Evolutionary conservation across 2,329 filamentous ascomycete species (phyloP).

Genomic region (Aspergillus sp.): DNA sequence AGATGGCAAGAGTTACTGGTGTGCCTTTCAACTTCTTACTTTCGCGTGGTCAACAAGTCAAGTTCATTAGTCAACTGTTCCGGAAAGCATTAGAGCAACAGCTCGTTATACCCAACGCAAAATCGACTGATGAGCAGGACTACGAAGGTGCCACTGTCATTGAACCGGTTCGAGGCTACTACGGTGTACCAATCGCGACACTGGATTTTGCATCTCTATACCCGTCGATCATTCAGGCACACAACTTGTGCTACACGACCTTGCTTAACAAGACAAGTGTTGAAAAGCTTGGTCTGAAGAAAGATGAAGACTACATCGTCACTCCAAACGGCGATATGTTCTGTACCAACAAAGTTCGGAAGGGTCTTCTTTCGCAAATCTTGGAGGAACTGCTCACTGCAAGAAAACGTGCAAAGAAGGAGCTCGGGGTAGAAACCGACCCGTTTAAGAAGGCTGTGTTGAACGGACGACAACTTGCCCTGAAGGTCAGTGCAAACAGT

Average conservation of each 20-base stretch:
- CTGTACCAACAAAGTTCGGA: constrained; percentile 77
- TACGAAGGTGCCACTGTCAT: constrained; percentile 98
- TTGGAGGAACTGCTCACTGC: constrained; percentile 86
- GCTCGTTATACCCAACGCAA: constrained; percentile 84
- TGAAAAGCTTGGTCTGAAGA: constrained; percentile 68
- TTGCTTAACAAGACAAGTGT: constrained; percentile 71
- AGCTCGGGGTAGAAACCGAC: constrained; percentile 81
- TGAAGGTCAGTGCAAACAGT: constrained; percentile 96
- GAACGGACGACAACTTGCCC: constrained; percentile 89
- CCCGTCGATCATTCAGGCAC: constrained; percentile 96
- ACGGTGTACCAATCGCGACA: constrained; percentile 89
- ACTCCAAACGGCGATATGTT: constrained; percentile 94
- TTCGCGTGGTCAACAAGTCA: constrained; percentile 88
- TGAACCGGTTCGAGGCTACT: constrained; percentile 87
- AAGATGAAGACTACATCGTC: constrained; percentile 92
- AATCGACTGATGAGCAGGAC: constrained; percentile 70
- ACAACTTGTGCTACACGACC: constrained; percentile 97
- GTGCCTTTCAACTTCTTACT: constrained; percentile 95
- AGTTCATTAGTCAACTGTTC: constrained; percentile 95
- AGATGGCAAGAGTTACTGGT: constrained; percentile 98
- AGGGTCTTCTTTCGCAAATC: constrained; percentile 90
- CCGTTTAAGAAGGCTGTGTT: constrained; percentile 96
- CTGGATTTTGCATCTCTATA: constrained; percentile 98
- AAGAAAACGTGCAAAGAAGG: constrained; percentile 88
- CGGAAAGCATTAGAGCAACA: constrained; percentile 90